Conservation (phyloP, 768 basidiomycete species). For the Basidioascus undulatus region DNA sequence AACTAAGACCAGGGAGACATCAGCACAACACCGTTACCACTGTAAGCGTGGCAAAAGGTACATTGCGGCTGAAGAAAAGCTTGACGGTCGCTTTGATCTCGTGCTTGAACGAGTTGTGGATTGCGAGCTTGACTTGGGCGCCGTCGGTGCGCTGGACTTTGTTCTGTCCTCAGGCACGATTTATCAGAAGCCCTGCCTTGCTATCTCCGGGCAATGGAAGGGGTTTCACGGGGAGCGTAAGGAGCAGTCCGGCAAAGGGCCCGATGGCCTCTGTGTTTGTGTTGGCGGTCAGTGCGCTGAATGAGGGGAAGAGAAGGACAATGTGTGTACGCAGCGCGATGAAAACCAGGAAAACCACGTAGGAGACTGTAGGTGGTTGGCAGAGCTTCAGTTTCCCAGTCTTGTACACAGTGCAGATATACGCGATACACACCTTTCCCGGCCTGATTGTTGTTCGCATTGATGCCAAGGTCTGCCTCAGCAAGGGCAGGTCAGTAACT, state of each 20-base stretch:
- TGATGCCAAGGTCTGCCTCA: constrained; percentile 10
- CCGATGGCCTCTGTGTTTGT: neutral
- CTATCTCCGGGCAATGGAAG: too few relatives aligned
- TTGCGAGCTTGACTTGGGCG: neutral
- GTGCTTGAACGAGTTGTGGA: neutral
- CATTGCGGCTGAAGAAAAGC: constrained; percentile 5
- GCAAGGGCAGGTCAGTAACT: too few relatives aligned
- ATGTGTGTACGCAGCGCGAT: neutral
- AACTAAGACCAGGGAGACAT: neutral
- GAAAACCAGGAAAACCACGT: constrained; percentile 3
- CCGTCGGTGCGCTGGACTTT: constrained; percentile 7
- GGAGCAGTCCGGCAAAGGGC: constrained; percentile 4
- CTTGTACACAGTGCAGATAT: too few relatives aligned
- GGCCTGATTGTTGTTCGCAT: neutral
- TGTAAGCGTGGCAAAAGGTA: too few relatives aligned
- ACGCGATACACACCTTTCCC: too few relatives aligned
- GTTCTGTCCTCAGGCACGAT: too few relatives aligned
- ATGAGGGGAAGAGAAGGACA: neutral
- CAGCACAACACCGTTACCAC: too few relatives aligned
- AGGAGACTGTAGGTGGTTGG: neutral
- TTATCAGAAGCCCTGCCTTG: too few relatives aligned
- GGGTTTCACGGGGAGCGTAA: constrained; percentile 3
- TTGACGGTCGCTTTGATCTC: constrained; percentile 4
- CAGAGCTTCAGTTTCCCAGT: too few relatives aligned
- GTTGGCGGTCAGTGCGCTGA: neutral